Base-by-base conservation (phyloP, 2,329 filamentous ascomycete species). In the Elsinoe necatrix region DNA sequence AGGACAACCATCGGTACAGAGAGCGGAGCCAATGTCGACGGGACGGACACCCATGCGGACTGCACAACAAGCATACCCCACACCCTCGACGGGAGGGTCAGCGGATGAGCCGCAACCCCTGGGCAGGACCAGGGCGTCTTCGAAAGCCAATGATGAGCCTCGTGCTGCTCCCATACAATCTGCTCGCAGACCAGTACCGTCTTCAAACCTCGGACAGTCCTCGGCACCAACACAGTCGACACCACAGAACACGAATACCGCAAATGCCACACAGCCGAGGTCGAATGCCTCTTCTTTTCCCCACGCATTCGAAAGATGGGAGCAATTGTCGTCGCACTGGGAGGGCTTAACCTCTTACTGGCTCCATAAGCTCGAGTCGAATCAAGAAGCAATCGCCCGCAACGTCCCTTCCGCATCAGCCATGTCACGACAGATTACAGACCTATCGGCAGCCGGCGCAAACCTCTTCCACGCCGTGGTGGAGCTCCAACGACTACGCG, bases 381-480 rank as follows among this genome's bases (percentile, higher is more conserved):
- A 95, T 67, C 86, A 87, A 25, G 85, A 90, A 55, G 90, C 95
- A 62, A 81, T 95, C 37, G 84, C 86, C 61, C 79, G 84, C 11
- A 88, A 95, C 63, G 63, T 68, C 1, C 88, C 92, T 0, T 75
- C 97, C 23, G 90, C 86, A 47, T 84, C 91, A 59, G 91, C 96
- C 67, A 82, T 97, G 66, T 89, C 90, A 9, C 85, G 93, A 29
- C 93, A 98, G 69, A 92, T 98, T 55, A 95, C 89, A 0, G 93
- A 98, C 68, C 78, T 98, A n/a, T 96, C 93, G 23, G 93, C 93
- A 6, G 93, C 93, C 0, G 93, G 93, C 11, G 93, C 93, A 4
- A 98, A 98, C 64, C 78, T 98, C 0, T 98, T 98, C 70, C 93
- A 98, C 69, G 93, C 93, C 8, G 91, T 98, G 0, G 93, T 98